Conservation (phyloP, 108 stramenopile species). For the Fistulifera solaris region DNA sequence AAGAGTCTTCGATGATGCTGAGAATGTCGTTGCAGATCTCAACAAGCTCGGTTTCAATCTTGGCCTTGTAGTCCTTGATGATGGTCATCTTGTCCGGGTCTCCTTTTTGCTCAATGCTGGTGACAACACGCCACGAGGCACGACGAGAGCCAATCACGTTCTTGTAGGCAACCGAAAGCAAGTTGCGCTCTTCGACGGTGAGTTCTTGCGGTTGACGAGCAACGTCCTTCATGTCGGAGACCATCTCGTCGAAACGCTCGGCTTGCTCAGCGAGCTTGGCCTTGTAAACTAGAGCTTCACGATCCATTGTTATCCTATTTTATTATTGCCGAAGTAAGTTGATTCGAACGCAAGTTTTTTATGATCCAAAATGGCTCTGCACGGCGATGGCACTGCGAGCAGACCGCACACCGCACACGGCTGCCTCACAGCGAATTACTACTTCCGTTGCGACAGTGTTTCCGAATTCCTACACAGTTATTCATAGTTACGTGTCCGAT, state of each 20-base stretch:
- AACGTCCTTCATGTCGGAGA: conserved; percentile 96
- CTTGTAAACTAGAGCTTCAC: conserved; percentile 91
- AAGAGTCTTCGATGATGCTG: conserved; percentile 90
- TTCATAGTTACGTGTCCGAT: no score
- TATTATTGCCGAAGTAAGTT: no score
- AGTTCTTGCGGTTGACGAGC: conserved; percentile 96
- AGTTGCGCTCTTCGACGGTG: conserved; percentile 99
- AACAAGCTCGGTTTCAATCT: conserved; percentile 90
- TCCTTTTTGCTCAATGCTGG: conserved; percentile 99
- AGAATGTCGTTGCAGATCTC: conserved; percentile 99
- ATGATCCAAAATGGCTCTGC: no score
- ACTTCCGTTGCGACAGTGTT: no score
- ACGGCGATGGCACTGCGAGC: no score
- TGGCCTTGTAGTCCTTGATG: conserved; percentile 97
- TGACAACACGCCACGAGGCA: conserved; percentile 99
- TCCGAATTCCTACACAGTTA: no score
- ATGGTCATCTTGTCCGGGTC: conserved; percentile 89
- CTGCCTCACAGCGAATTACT: no score
- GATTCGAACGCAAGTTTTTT: no score
- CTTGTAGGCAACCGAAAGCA: conserved; percentile 95
- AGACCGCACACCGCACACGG: no score
- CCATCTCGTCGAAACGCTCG: conserved; percentile 96
- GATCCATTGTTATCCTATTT: conserved; percentile 66
- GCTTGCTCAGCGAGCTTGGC: conserved; percentile 99
- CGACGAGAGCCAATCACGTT: conserved; percentile 99